Evolutionary conservation across 805 yeast species (phyloP).

Genomic region (Yamadazyma philogaea): DNA sequence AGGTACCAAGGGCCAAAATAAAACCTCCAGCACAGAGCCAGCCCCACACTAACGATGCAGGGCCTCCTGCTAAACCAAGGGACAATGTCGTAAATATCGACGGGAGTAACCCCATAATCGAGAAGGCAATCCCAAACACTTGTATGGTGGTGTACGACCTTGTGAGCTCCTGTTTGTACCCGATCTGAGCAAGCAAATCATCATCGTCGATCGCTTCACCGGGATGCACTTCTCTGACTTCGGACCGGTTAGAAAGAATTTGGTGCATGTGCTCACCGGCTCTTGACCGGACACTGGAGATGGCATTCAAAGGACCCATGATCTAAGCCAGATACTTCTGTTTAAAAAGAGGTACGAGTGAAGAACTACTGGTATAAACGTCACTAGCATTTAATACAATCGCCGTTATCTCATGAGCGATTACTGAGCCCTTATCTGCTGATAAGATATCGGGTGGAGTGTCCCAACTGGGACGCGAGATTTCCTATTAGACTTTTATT

Average conservation of each 20-base stretch:
- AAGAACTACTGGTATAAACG: too few relatives aligned
- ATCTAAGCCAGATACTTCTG: neutral
- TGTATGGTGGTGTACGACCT: conserved; percentile 60
- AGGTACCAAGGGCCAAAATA: conserved; percentile 55
- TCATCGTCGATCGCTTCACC: conserved; percentile 17
- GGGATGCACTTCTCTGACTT: conserved; percentile 20
- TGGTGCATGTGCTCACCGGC: conserved; percentile 13
- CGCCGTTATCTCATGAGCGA: too few relatives aligned
- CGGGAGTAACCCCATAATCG: conserved; percentile 70
- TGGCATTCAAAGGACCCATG: neutral
- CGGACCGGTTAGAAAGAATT: conserved; percentile 17
- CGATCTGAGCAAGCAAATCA: conserved; percentile 48
- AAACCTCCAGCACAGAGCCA: conserved; percentile 61
- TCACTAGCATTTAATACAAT: too few relatives aligned
- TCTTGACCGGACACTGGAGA: conserved; percentile 5
- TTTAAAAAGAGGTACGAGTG: neutral
- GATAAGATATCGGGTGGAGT: too few relatives aligned
- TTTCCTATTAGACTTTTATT: too few relatives aligned
- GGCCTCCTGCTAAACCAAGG: conserved; percentile 59
- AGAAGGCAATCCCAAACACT: conserved; percentile 68
- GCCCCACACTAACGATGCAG: conserved; percentile 68
- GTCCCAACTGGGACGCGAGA: too few relatives aligned
- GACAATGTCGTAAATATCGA: conserved; percentile 56
- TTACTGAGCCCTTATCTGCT: too few relatives aligned
- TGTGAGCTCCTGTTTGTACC: conserved; percentile 65